Evolutionary conservation across 2,329 filamentous ascomycete species (phyloP).

Genomic region (Pseudopyricularia javanii): DNA sequence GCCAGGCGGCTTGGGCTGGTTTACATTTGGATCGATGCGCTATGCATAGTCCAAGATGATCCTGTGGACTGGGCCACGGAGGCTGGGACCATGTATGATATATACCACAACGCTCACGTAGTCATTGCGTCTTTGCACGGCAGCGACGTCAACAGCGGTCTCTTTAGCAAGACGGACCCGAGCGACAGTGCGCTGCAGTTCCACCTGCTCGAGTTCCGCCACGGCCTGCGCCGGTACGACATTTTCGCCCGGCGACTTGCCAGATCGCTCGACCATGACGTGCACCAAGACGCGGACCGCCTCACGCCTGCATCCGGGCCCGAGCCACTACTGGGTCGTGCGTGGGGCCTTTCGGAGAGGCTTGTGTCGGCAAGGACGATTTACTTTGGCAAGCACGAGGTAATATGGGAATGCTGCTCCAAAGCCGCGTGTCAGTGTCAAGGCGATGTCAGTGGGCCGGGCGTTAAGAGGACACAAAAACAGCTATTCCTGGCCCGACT

Average conservation of each 20-base stretch:
- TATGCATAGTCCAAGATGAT: conserved; percentile 1
- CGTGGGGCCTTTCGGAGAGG: background rate
- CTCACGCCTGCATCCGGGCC: background rate
- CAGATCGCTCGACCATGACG: background rate
- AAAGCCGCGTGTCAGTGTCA: background rate
- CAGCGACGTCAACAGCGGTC: background rate
- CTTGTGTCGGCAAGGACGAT: background rate
- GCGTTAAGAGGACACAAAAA: background rate
- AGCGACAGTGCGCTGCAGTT: background rate
- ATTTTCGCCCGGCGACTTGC: background rate
- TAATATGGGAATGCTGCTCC: conserved; percentile 1
- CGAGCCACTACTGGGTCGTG: background rate
- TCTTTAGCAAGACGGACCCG: background rate
- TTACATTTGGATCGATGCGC: conserved; percentile 1
- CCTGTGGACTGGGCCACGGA: background rate
- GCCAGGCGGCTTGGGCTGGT: background rate
- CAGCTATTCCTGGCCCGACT: background rate
- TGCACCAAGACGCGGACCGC: background rate
- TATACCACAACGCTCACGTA: background rate
- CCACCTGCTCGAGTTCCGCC: background rate
- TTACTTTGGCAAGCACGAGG: background rate
- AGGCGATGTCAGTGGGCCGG: background rate
- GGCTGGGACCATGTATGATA: background rate
- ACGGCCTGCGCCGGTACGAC: background rate
- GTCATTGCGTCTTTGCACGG: background rate